A percentile compares a stretch with the other conserved stretches of the same genome.
Conservation (phyloP, 139 green algal genomes). For the Chlorella sp. region DNA sequence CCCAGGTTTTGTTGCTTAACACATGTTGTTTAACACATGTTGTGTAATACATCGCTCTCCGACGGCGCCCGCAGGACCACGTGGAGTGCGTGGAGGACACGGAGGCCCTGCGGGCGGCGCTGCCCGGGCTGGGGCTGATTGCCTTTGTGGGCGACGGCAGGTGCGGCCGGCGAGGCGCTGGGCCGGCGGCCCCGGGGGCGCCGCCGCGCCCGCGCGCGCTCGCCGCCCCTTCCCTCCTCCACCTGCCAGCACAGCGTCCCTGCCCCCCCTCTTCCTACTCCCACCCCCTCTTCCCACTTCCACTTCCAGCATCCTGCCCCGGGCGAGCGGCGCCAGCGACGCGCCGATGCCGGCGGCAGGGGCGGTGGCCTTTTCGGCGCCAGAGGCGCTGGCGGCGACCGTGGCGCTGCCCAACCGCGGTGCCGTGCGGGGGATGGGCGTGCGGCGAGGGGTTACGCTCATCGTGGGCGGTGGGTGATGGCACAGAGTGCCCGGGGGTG, state of each 20-base stretch:
- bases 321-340: slow-evolving; percentile 46
- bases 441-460: slow-evolving; percentile 65
- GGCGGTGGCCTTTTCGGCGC: slow-evolving; percentile 51
- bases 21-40: no score
- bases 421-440: slow-evolving; percentile 58
- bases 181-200: no score
- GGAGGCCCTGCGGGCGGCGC: slow-evolving; percentile 41
- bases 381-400: slow-evolving; percentile 39
- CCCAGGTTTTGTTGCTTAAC: no score
- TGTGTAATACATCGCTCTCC: no score
- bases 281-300: no score
- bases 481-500: no score
- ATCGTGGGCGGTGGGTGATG: slow-evolving; percentile 72
- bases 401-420: slow-evolving; percentile 59
- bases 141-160: slow-evolving; percentile 70
- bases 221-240: no score
- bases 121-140: slow-evolving; percentile 51
- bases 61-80: slow-evolving; percentile 33
- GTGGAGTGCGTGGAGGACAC: slow-evolving; percentile 61
- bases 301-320: no score
- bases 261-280: no score
- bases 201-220: neutral
- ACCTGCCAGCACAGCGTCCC: neutral
- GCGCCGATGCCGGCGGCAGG: slow-evolving; percentile 39
- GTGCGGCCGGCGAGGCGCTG: neutral